A percentile compares a stretch with the other conserved stretches of the same genome.
These are phyloP conservation scores for Eucalyptus erythrocorys DNA, from an alignment of 345 rosid species.

Conservation along the genomic window DNA sequence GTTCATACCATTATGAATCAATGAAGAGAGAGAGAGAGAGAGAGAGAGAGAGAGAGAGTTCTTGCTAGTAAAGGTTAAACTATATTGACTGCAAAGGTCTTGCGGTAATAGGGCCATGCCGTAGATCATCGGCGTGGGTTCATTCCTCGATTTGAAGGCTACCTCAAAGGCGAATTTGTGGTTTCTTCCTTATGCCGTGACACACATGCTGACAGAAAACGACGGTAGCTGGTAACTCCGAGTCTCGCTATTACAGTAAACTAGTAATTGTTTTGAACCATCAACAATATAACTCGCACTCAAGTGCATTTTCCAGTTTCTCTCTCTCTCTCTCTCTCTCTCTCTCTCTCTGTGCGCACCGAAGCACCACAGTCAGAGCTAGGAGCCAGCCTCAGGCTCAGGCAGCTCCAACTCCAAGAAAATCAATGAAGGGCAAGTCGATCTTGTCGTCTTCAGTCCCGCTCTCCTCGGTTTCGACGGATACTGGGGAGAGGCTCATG, in stretches of 20 bases:
- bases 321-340: not conserved
- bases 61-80: not conserved
- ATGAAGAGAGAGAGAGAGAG: not conserved
- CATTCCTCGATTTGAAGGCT: not conserved
- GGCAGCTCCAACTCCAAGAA: conserved; percentile 53
- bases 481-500: not conserved
- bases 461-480: not conserved
- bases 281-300: not conserved
- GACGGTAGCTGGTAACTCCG: not conserved
- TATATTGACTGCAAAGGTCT: not conserved
- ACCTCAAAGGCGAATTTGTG: not conserved
- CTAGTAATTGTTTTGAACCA: not conserved
- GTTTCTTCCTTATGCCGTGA: not conserved
- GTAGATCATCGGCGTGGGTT: not conserved
- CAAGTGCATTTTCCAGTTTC: not conserved
- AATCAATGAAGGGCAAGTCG: conserved; percentile 41
- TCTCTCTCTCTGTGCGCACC: not conserved
- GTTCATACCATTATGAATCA: not conserved
- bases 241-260: not conserved
- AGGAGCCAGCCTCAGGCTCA: not conserved
- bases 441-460: conserved; percentile 1
- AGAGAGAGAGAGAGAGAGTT: not conserved
- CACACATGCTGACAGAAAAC: not conserved
- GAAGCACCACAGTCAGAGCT: not conserved
- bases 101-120: not conserved